Base-by-base conservation (phyloP, 2,329 filamentous ascomycete species). In the Aspergillus piperis region DNA sequence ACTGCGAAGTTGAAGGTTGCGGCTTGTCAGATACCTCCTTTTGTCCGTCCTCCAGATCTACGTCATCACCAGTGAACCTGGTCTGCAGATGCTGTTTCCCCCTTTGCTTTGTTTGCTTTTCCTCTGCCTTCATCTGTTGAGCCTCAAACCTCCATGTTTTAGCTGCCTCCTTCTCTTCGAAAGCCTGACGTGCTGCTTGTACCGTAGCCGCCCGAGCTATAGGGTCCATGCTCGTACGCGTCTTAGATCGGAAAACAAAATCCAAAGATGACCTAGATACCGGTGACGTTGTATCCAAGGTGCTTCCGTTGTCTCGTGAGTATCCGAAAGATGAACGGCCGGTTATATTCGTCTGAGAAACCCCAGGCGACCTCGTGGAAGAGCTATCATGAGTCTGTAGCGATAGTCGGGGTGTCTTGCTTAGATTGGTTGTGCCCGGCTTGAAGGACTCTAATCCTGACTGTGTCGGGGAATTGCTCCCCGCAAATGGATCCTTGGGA, bases 151-250 rank as follows among this genome's bases (percentile, higher is more conserved):
- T 84, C 53, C 77, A 80, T 57, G 80, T 80, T 66, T 86, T 87
- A 38, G 80, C 82, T 3, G 81, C 83, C 72, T 87, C 83, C 64
- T 84, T 84, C 64, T 86, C 83, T 60, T 84, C 79, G 68, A 86
- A 87, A 32, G 84, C 84, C 54, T 81, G 77, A 6, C 85, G 80
- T 5, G 83, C 81, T 48, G 82, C 83, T 57, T 82, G 81, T 8
- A 87, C 83, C 3, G 81, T 81, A 17, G 84, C 84, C 44, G 83
- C 84, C 41, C 83, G 80, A 5, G 81, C 81, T 30, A 81, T 77
- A 7, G 84, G 78, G 65, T 86, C 84, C 15, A 77, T 78, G 59
- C 82, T 83, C 4, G 78, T 74, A 58, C 80, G 76, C 25, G 78
- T 80, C 54, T 78, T 80, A 21, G 67, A 83, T 73, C 81, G 80